Evolutionary conservation across 495 filamentous ascomycete species (phyloP).

Genomic region (Neurospora tetrasperma): DNA sequence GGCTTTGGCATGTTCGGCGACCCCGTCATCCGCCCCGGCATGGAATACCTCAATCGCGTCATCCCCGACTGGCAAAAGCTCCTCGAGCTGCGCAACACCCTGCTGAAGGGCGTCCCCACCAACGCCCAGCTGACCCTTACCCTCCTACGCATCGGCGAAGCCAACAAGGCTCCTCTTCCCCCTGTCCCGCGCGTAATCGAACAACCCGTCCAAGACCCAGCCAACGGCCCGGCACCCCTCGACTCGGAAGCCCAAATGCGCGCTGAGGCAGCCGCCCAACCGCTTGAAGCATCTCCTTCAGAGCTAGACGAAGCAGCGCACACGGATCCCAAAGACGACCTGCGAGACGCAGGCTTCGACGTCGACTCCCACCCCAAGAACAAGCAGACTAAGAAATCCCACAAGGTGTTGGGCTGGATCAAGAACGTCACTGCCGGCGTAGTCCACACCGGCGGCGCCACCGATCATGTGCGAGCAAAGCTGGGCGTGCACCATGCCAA

Average conservation of each 20-base stretch:
- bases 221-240: constrained; percentile 15
- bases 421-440: constrained; percentile 56
- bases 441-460: constrained; percentile 57
- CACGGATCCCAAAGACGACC: constrained; percentile 22
- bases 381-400: constrained; percentile 32
- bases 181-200: constrained; percentile 56
- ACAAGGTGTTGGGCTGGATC: constrained; percentile 54
- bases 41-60: constrained; percentile 52
- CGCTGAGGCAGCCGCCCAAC: constrained; percentile 27
- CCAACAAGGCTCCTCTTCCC: constrained; percentile 69
- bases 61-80: constrained; percentile 68
- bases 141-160: constrained; percentile 75
- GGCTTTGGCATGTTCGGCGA: constrained; percentile 76
- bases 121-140: constrained; percentile 82
- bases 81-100: constrained; percentile 57
- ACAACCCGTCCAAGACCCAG: constrained; percentile 43
- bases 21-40: constrained; percentile 51
- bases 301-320: constrained; percentile 36
- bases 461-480: constrained; percentile 58
- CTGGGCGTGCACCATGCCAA: constrained; percentile 56
- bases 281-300: constrained; percentile 29
- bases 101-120: constrained; percentile 78
- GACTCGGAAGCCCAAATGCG: constrained; percentile 35
- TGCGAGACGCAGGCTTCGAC: constrained; percentile 33
- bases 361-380: constrained; percentile 31